A percentile compares a stretch with the other conserved stretches of the same genome.
Conservation (phyloP, 2,329 filamentous ascomycete genomes). For the Aspergillus intermedius region DNA sequence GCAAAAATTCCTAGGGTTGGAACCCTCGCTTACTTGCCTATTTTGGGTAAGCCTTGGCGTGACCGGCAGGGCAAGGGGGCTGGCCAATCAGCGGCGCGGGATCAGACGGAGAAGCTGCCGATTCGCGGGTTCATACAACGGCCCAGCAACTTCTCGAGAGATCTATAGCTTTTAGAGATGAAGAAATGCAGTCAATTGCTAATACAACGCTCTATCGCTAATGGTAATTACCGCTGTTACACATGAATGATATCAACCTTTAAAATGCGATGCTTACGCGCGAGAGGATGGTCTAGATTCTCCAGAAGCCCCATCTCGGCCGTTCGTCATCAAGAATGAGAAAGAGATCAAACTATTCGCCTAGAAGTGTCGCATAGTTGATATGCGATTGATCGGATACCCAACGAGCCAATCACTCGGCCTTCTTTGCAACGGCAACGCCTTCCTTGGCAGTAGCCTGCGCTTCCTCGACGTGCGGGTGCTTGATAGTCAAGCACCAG, state of each 20-base stretch:
- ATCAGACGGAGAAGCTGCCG: not conserved
- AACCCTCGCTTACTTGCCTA: slow-evolving; percentile 34
- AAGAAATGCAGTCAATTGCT: not conserved
- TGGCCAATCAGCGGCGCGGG: slow-evolving; percentile 1
- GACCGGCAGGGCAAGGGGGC: not conserved
- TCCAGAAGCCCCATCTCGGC: too few species aligned
- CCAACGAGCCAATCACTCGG: slow-evolving; percentile 8
- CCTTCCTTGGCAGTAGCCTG: slow-evolving; percentile 17
- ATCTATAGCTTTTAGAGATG: not conserved
- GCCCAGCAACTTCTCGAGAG: not conserved
- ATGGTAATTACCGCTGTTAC: not conserved
- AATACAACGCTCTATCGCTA: not conserved
- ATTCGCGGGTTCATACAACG: not conserved
- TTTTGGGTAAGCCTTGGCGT: slow-evolving; percentile 14
- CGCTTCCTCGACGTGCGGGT: slow-evolving; percentile 50
- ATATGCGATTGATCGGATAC: slow-evolving; percentile 4
- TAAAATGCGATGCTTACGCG: not conserved
- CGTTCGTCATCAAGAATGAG: too few species aligned
- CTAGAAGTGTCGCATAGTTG: slow-evolving; percentile 8
- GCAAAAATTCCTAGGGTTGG: slow-evolving; percentile 23
- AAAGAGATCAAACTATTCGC: not conserved
- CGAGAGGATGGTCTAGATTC: too few species aligned
- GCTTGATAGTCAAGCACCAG: slow-evolving; percentile 97
- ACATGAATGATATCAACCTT: not conserved
- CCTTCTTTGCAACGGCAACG: slow-evolving; percentile 22